These are phyloP conservation scores for Boletus sp. DNA, from an alignment of 768 basidiomycete species.

Conservation along the genomic window DNA sequence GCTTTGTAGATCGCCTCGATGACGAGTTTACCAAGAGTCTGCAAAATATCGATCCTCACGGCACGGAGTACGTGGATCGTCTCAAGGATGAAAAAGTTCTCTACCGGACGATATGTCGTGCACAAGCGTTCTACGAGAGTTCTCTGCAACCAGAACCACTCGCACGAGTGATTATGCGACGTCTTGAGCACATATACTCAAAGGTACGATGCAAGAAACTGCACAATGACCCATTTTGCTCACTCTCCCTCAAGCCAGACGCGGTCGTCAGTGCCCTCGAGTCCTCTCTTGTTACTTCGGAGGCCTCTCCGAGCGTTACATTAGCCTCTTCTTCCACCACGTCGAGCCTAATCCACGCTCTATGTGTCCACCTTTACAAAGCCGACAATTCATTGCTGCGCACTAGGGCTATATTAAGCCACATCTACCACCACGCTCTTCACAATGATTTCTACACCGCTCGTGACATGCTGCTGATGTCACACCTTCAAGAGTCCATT, in stretches of 20 bases:
- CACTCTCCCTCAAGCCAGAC: slow-evolving; percentile 65
- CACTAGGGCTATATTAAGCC: slow-evolving; percentile 95
- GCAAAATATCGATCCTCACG: slow-evolving; percentile 98
- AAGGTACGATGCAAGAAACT: slow-evolving; percentile 54
- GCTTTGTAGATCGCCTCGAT: slow-evolving; percentile 92
- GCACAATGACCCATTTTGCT: not conserved
- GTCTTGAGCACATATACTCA: slow-evolving; percentile 96
- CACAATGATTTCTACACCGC: slow-evolving; percentile 97
- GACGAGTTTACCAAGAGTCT: slow-evolving; percentile 97
- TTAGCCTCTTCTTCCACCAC: slow-evolving; percentile 55
- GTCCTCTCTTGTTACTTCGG: slow-evolving; percentile 53
- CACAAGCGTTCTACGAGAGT: slow-evolving; percentile 88
- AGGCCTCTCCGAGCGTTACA: slow-evolving; percentile 60
- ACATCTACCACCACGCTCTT: slow-evolving; percentile 95
- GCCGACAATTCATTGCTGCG: slow-evolving; percentile 87
- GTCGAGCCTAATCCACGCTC: slow-evolving; percentile 76
- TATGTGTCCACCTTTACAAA: slow-evolving; percentile 92
- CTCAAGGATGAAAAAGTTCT: slow-evolving; percentile 94
- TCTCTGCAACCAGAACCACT: slow-evolving; percentile 74
- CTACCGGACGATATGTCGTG: slow-evolving; percentile 89
- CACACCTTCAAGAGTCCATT: slow-evolving; percentile 95
- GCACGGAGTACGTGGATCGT: slow-evolving; percentile 97
- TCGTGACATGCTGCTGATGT: slow-evolving; percentile 98
- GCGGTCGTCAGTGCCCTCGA: slow-evolving; percentile 90
- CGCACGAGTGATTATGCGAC: slow-evolving; percentile 87